Base-by-base conservation (phyloP, 345 rosid genomes). In the Bruguiera parviflora region DNA sequence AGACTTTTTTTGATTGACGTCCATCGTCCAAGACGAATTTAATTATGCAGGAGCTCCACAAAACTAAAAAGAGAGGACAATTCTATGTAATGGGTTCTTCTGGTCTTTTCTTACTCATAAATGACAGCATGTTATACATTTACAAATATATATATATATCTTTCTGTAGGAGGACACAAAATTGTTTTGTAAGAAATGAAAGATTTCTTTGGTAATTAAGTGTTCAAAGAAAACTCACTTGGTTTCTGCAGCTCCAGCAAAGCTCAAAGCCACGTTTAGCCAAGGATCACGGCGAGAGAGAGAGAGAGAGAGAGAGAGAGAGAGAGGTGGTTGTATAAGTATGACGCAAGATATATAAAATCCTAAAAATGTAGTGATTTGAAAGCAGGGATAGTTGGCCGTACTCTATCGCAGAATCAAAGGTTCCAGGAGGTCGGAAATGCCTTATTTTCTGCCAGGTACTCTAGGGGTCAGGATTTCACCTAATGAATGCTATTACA, bases 1-100 rank as follows among this genome's bases (percentile, higher is more conserved):
- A 82, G 81, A 71, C 78, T 77, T 80, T 53, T 65, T 66, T 73
- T 76, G 85, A 79, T 84, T 86, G 75, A 81, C 79, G 71, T 89
- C 88, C 97, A 89, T 85, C 65, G 64, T 67, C 39, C 49, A 62
- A 69, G 10, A 46, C 32, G 20, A 18, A 21, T 35, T n/a, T 62
- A 46, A 64, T 58, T 25, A 37, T 66, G 64, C 57, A 32, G 71
- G 47, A 51, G 8, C 64, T 47, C 27, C 28, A 49, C 19, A 1
- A 22, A 46, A 60, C 3, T n/a, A 43, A 28, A 29, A 57, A 53
- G 68, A 70, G 64, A 67, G 32, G 32, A 72, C 57, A 61, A 53
- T 68, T 62, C 62, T 68, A 68, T 71, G 29, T 64, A 66, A 58
- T 46, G 65, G 51, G 35, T 19, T 63, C 69, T 70, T 71, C 22